Evolutionary conservation across 805 yeast species (phyloP), one percentile per base, ranked within the genome.

Genomic region (Metschnikowia reukaufii): DNA sequence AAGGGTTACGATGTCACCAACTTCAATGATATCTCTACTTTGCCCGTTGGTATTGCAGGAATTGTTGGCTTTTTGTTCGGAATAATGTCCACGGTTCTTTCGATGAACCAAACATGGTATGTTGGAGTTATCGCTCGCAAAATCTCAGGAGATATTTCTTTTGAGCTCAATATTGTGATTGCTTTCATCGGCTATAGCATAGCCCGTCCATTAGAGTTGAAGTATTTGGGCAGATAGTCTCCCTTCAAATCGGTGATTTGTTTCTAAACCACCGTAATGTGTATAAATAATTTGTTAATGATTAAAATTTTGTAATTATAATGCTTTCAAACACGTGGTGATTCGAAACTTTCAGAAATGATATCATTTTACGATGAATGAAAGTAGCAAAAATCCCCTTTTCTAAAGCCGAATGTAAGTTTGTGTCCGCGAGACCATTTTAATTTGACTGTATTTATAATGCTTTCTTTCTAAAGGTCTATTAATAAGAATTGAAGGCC

Each of bases 31-130:
- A 31, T 47, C 15, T 33, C 49, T 13, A 59, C 63, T 3, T 36
- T 63, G 9, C 71, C 70, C 7, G 51, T 64, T 8, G 72, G 70
- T 2, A 46, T 60, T 42, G 68, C 68, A 3, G 69, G 70, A 13
- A 40, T 61, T 1, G 47, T 60, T 16, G 70, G 63, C 1, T 65
- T 67, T 44, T 45, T 50, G 10, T 61, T 57, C 37, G 72, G 72
- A 5, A 60, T 65, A n/a, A 62, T 60, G 12, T 62, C 69, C 15
- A 62, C 68, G 2, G 64, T 66, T 1, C 52, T 65, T 15, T 61
- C 64, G 20, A 66, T 66, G 70, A 49, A 62, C 31, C 68, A 67
- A 49, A 57, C 64, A 1, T 66, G 70, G 70, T 66, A 63, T 48
- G 56, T 45, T 21, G 72, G 72, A 3, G 64, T 64, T 5, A 61